Percentiles rank a stretch among this genome's conserved stretches.
Conservation (phyloP, 768 basidiomycete species). For the Collybia mongolica region DNA sequence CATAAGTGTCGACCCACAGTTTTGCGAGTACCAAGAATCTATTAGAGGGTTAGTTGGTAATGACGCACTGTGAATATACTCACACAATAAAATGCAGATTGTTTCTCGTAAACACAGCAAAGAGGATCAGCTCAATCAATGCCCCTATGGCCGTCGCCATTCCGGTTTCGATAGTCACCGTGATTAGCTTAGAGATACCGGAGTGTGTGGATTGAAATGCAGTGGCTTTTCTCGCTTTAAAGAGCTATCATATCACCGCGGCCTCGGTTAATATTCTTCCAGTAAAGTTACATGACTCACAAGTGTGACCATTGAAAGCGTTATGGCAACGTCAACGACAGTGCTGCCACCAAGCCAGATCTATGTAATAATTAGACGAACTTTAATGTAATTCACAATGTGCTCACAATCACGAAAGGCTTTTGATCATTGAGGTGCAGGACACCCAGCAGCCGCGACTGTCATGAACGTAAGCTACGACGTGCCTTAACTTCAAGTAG, state of each 20-base stretch:
- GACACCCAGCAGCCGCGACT: conserved; percentile 3
- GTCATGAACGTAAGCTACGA: neutral
- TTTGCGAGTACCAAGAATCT: conserved; percentile 6
- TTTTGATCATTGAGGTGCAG: neutral
- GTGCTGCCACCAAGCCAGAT: conserved; percentile 24
- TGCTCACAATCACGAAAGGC: conserved; percentile 12
- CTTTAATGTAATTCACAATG: neutral
- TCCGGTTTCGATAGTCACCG: conserved; percentile 20
- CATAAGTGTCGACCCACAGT: conserved; percentile 2
- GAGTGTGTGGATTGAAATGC: conserved; percentile 3
- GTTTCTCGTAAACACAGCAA: conserved; percentile 13
- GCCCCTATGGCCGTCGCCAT: conserved; percentile 18
- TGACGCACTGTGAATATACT: neutral
- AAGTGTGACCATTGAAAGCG: conserved; percentile 17
- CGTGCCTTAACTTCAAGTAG: neutral
- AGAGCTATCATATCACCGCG: neutral
- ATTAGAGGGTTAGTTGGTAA: neutral
- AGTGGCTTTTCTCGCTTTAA: conserved; percentile 4
- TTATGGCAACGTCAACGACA: conserved; percentile 21
- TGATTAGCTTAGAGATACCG: conserved; percentile 12
- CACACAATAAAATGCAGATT: conserved; percentile 18
- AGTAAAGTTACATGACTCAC: conserved; percentile 10
- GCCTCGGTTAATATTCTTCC: neutral
- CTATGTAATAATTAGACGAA: conserved; percentile 1
- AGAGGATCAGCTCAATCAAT: conserved; percentile 16